Evolutionary conservation across 257 asterid species (phyloP), one percentile per base, ranked within the genome.

Genomic region (Anisodus acutangulus): DNA sequence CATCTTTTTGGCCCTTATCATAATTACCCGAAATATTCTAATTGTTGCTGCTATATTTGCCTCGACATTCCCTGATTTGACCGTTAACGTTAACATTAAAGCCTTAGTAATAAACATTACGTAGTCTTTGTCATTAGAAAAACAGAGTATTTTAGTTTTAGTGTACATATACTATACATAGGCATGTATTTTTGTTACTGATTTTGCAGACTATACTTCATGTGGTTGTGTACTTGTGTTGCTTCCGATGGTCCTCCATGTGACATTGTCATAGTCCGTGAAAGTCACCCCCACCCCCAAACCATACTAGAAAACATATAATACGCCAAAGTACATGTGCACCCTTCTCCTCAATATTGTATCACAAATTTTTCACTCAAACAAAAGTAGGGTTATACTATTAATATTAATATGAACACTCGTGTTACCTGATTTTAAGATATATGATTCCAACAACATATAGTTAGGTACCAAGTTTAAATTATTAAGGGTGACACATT

Each of bases 281-380:
- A 70, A 89, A 87, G 76, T 57, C 68, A 87, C 41, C 82, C 17
- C 64, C 85, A 16, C 79, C 53, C n/a, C 79, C 4, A n/a, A 62
- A 43, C 60, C 19, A 59, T 41, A 81, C 70, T 13, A 86, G 81
- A 91, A 47, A 82, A 88, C 98, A 87, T 55, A 80, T 80, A 89
- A 89, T 89, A 91, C 84, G 93, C 91, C 98, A 91, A 91, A 91
- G 59, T 58, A 64, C 94, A 92, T 90, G 95, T 91, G 94, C 84
- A 54, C 8, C 85, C 83, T 79, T 81, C 63, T 49, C 39, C 11
- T 15, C 37, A 22, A 83, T 66, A 63, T 78, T 45, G 8, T 72
- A 43, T 37, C 80, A 85, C 85, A 43, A 66, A 78, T 35, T 43
- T 71, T 15, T 45, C 6, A 64, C 78, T 35, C 7, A 37, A 49